Percentiles rank a stretch among this genome's conserved stretches.
Evolutionary conservation across 768 basidiomycete species (phyloP).

Genomic region (Tubosaeta sp.): DNA sequence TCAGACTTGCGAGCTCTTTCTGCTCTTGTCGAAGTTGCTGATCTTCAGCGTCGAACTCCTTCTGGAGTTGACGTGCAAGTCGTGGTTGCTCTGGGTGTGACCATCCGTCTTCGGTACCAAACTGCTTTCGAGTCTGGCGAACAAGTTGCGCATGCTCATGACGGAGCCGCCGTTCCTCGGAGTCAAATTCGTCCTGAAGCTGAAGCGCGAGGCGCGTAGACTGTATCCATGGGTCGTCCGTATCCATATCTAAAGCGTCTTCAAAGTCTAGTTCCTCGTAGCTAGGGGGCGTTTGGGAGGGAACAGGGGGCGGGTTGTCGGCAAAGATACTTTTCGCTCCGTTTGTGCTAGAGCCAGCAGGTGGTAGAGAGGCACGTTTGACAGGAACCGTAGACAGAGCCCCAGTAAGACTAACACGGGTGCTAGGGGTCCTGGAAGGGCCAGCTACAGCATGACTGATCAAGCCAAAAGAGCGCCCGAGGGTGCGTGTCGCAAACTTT

Average conservation of each 20-base stretch:
- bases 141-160: constrained; percentile 28
- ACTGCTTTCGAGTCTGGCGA: constrained; percentile 31
- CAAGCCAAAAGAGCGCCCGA: constrained; percentile 2
- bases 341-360: not conserved
- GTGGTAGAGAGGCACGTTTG: not conserved
- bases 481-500: not conserved
- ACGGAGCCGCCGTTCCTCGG: constrained; percentile 34
- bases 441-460: constrained; percentile 22
- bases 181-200: constrained; percentile 30
- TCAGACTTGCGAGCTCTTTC: constrained; percentile 21
- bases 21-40: constrained; percentile 32
- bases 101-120: constrained; percentile 37
- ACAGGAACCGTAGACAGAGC: not conserved
- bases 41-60: constrained; percentile 41
- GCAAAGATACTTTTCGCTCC: constrained; percentile 26
- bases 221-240: not conserved
- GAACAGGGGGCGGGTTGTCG: constrained; percentile 24
- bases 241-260: not conserved
- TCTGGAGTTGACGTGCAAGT: constrained; percentile 23
- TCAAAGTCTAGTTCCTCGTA: constrained; percentile 15
- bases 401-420: not conserved
- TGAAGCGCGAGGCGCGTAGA: constrained; percentile 20
- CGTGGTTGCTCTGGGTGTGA: constrained; percentile 29
- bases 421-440: constrained; percentile 10
- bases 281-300: constrained; percentile 4